Percentiles rank a stretch among this genome's conserved stretches.
phyloP scores from a whole-genome alignment of 164 flowering plant genomes.

The Magnolia changhungtana region DNA sequence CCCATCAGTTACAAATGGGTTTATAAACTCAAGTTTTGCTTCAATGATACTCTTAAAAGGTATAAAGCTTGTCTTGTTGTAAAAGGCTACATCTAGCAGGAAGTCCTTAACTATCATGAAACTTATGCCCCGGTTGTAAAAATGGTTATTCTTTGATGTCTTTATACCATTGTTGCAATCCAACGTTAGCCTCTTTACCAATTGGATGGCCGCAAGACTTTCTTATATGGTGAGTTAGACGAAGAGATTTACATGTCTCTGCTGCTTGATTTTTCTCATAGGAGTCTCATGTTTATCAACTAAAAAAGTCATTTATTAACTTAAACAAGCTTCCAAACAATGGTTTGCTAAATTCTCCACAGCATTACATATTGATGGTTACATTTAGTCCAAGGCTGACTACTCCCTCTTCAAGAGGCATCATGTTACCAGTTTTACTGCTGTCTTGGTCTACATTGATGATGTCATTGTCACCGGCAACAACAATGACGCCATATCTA shows the following conservation, averaged over 20 bases:
- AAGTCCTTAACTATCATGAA: not conserved
- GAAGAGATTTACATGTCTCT: not conserved
- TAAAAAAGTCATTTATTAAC: conserved; percentile 1
- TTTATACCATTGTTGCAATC: not conserved
- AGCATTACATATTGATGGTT: not conserved
- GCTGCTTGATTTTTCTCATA: not conserved
- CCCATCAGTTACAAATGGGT: conserved; percentile 5
- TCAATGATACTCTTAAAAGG: not conserved
- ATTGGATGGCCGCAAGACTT: not conserved
- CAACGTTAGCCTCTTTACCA: not conserved
- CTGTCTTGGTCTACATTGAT: not conserved
- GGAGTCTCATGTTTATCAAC: not conserved
- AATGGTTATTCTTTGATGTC: not conserved
- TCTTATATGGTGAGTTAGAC: not conserved
- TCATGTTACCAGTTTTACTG: not conserved
- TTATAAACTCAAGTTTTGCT: too few species aligned
- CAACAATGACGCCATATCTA: not conserved
- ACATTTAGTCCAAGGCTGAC: not conserved
- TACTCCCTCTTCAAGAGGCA: not conserved
- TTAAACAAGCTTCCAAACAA: not conserved
- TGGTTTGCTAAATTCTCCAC: too few species aligned
- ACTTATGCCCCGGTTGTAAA: not conserved
- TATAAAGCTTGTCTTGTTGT: not conserved
- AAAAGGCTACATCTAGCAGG: too few species aligned
- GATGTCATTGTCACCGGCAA: not conserved